Evolutionary conservation across 352 stramenopile genomes (phyloP), one percentile per base, ranked within the genome.

Genomic region (Poterioochromonas sp.): DNA sequence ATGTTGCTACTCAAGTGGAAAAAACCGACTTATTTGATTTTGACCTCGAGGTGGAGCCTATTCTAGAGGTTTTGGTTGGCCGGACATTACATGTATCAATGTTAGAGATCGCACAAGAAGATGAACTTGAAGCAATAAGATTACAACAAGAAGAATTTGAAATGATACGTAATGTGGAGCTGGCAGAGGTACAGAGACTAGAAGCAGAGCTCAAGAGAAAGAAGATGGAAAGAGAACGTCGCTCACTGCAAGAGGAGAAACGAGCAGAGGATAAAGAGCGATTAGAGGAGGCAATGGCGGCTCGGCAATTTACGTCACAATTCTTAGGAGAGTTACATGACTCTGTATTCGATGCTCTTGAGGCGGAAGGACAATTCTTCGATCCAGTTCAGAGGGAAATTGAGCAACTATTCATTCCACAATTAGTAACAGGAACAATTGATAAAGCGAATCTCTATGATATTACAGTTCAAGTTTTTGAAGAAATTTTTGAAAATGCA

Each of bases 11-110:
- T 12, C 91, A 97, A 80, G 93, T 97, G 68, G 89, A 95, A 53
- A 87, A 86, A 41, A 90, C 90, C 47, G 92, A 97, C 76, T 83
- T 97, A 49, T 97, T 97, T 74, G 90, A 97, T 83, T 97, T 97
- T 80, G 92, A 97, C 76, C 68, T 96, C 11, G 92, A 97, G 81
- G 92, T 97, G 29, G 90, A 93, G 77, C 92, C 92, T 29, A 95
- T 97, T 62, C 82, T 97, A 34, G 92, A 97, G 79, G 92, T 97
- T 65, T 85, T 97, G 20, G 92, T 97, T 29, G 92, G 92, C 34
- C 97, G 97, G 84, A 95, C 91, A 29, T 84, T 97, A 0, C 90
- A 97, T 85, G 86, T 95, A n/a, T 85, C 89, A 2, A 90, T 97
- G 86, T 84, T 97, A 49, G 92, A 97, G 79, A 83, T 97, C n/a